phyloP scores from a whole-genome alignment of 1,284 basidiomycete genomes.

The Ceratobasidium sp. region DNA sequence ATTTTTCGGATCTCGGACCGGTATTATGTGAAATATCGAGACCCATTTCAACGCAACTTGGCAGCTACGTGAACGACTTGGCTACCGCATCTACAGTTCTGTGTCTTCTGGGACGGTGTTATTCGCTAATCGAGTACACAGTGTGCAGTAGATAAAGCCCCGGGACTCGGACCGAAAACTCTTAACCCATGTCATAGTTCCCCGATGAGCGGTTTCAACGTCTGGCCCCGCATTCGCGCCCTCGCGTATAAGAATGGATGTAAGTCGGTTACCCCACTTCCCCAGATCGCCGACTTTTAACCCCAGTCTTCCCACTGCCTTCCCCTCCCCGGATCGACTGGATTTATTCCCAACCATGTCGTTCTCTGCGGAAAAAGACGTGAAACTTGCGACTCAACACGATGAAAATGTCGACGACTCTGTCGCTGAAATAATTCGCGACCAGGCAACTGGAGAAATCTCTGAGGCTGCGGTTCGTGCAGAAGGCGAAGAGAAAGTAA shows the following conservation, averaged over 20 bases:
- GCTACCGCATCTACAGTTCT: background rate
- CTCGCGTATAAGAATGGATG: conserved; percentile 33
- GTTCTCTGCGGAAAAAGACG: conserved; percentile 29
- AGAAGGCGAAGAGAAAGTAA: conserved; percentile 72
- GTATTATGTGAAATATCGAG: conserved; percentile 11
- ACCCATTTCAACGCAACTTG: conserved; percentile 9
- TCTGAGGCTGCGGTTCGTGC: conserved; percentile 66
- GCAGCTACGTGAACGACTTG: conserved; percentile 27
- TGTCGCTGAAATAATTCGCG: conserved; percentile 46
- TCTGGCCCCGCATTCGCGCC: conserved; percentile 38
- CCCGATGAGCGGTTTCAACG: conserved; percentile 28
- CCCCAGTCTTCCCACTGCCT: conserved; percentile 10
- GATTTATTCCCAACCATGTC: conserved; percentile 18
- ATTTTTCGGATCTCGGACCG: conserved; percentile 25
- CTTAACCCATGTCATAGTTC: conserved; percentile 29
- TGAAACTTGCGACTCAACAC: conserved; percentile 30
- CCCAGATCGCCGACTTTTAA: conserved; percentile 17
- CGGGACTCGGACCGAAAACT: conserved; percentile 23
- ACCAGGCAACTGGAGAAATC: conserved; percentile 59
- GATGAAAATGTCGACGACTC: conserved; percentile 26
- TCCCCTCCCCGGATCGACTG: background rate
- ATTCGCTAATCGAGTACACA: background rate
- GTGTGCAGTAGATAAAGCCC: background rate
- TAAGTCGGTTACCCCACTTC: conserved; percentile 38
- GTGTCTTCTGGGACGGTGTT: conserved; percentile 29